Conservation (phyloP, 2,329 filamentous ascomycete species). For the Alternaria infectoria region DNA sequence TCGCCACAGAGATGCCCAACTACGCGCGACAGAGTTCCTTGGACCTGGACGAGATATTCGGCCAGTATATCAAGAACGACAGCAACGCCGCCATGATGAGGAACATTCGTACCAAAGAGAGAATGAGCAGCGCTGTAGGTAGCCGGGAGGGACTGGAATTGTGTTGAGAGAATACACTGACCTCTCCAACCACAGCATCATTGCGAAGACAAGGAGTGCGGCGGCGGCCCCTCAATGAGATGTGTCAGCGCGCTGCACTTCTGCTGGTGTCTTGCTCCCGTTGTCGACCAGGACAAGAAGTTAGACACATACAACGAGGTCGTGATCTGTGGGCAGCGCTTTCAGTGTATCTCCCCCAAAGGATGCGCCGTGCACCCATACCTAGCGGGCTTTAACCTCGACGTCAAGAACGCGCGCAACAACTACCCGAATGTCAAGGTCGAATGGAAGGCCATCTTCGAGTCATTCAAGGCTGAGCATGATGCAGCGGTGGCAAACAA, state of each 20-base stretch:
- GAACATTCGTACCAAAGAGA: slow-evolving; percentile 5
- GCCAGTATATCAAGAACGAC: not conserved
- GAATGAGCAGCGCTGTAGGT: slow-evolving; percentile 1
- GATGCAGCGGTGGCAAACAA: not conserved
- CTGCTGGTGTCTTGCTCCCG: slow-evolving; percentile 1
- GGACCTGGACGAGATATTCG: slow-evolving; percentile 7
- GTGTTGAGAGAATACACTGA: not conserved
- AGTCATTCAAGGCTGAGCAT: not conserved
- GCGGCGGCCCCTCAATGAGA: not conserved
- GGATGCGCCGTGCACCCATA: slow-evolving; percentile 14
- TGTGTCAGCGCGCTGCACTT: slow-evolving; percentile 7
- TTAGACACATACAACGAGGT: not conserved
- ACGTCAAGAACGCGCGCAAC: slow-evolving; percentile 14
- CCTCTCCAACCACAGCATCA: slow-evolving; percentile 2
- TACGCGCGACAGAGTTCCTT: slow-evolving; percentile 4
- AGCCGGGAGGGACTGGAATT: too few relatives aligned
- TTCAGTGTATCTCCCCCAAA: slow-evolving; percentile 3
- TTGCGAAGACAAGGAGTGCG: slow-evolving; percentile 7
- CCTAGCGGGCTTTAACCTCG: slow-evolving; percentile 10
- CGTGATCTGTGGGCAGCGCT: slow-evolving; percentile 10
- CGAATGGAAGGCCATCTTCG: not conserved
- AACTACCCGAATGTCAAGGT: not conserved
- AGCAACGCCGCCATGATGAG: not conserved
- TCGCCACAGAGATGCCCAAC: slow-evolving; percentile 3
- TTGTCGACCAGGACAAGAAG: not conserved